Evolutionary conservation across 2,329 filamentous ascomycete genomes (phyloP).

Genomic region (Trichoderma koningiopsis): DNA sequence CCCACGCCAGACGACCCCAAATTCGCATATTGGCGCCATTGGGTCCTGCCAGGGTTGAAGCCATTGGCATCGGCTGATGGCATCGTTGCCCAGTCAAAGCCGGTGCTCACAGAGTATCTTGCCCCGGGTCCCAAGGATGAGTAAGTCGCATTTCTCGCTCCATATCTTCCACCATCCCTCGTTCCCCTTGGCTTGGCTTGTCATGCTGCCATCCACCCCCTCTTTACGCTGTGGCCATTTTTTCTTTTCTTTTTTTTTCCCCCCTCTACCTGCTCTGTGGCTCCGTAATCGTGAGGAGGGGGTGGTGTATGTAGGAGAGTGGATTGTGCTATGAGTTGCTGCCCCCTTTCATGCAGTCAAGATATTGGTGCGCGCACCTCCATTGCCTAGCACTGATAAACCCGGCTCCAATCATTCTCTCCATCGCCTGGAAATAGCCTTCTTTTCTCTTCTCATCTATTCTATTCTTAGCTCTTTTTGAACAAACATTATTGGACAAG

Average conservation of each 20-base stretch:
- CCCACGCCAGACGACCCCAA: constrained; percentile 58
- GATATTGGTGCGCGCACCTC: not conserved
- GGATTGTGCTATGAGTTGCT: not conserved
- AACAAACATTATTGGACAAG: not conserved
- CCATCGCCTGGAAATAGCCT: not conserved
- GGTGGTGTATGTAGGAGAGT: constrained; percentile 16
- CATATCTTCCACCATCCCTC: not conserved
- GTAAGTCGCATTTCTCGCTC: constrained; percentile 35
- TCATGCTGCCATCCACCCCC: not conserved
- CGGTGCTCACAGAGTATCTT: constrained; percentile 46
- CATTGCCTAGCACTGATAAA: not conserved
- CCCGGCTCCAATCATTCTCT: constrained; percentile 5
- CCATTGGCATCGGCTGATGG: constrained; percentile 33
- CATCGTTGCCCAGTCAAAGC: constrained; percentile 36
- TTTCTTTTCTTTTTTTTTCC: no score
- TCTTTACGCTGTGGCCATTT: not conserved
- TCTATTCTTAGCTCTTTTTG: not conserved
- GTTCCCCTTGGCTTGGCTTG: not conserved
- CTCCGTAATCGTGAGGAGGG: constrained; percentile 4
- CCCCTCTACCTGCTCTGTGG: not conserved
- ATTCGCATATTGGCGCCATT: constrained; percentile 59
- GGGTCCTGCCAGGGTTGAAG: constrained; percentile 49
- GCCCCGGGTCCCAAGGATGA: constrained; percentile 51
- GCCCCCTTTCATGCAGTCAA: constrained; percentile 15
- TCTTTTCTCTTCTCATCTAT: not conserved